Evolutionary conservation across 495 filamentous ascomycete genomes (phyloP), one percentile per base, ranked within the genome.

Genomic region (Neurospora sp.): DNA sequence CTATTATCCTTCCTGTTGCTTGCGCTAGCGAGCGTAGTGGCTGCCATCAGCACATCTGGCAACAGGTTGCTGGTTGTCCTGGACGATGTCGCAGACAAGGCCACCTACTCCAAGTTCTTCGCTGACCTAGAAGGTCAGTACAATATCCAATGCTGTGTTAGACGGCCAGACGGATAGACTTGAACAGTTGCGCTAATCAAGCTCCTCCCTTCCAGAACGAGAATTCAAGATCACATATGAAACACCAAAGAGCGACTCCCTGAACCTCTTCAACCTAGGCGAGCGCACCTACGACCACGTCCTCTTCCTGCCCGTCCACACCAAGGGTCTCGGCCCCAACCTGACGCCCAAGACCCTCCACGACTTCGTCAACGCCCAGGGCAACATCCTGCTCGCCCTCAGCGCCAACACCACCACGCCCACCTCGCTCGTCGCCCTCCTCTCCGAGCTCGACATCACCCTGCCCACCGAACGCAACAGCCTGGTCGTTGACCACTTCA

Each of bases 401-500:
- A 93, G 92, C 70, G 88, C 91, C 72, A 89, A 90, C 72, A 83
- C 87, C 69, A 81, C 91, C 7, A 91, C 91, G 9, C 91, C 96
- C 40, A 90, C 90, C 75, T 89, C 91, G 70, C 85, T 97, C 75
- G 90, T 90, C 77, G 94, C 94, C 71, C 88, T 98, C 35, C 92
- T 97, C 72, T 84, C 93, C 74, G 94, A 99, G 82, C 84, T 98
- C 79, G 96, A 97, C 78, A 93, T 99, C 78, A 88, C 94, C 76
- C 88, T 98, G 16, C 91, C 96, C n/a, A 78, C 82, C 27, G 96
- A 97, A 78, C 91, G 93, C 75, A 90, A 90, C 45, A 88, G 92
- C 41, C 83, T 94, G 40, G 90, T 96, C 1, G 89, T 98, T 53
- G 96, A 99, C 80, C 96, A 99, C 86, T 97, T 97, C 88, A 93